A percentile compares a stretch with the other conserved stretches of the same genome.
phyloP scores from a whole-genome alignment of 176 grass and related monocot species.

The Aegilops longissima region DNA sequence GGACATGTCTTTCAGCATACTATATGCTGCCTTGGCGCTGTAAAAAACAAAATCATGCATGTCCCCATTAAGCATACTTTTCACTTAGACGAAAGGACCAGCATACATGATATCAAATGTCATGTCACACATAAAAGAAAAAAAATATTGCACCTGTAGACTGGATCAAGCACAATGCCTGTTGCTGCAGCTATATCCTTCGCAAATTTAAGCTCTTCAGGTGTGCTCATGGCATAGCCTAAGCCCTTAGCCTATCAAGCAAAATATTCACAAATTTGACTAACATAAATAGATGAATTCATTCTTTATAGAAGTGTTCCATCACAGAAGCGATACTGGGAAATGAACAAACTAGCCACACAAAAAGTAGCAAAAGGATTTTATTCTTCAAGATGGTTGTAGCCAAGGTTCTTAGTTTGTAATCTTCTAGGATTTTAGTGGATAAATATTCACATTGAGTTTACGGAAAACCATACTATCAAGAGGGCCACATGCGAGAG shows the following conservation, averaged over 20 bases:
- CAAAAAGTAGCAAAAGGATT: background rate
- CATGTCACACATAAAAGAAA: background rate
- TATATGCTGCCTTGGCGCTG: conserved; percentile 72
- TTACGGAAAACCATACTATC: background rate
- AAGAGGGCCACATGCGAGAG: background rate
- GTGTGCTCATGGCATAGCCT: conserved; percentile 94
- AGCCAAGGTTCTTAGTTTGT: background rate
- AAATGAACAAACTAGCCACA: background rate
- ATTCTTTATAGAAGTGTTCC: background rate
- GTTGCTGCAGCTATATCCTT: conserved; percentile 80
- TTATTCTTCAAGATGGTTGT: background rate
- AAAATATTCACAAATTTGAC: background rate
- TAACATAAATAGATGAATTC: background rate
- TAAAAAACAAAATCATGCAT: conserved; percentile 19
- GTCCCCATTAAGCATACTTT: background rate
- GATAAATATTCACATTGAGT: background rate
- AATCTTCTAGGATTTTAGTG: background rate
- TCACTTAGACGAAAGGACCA: background rate
- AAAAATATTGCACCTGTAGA: conserved; percentile 67
- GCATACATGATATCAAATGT: conserved; percentile 1
- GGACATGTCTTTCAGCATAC: conserved; percentile 79
- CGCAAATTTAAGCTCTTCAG: conserved; percentile 89
- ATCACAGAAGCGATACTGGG: background rate
- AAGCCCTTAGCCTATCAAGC: conserved; percentile 79
- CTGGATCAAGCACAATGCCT: conserved; percentile 92